Percentiles rank a stretch among this genome's conserved stretches.
These are phyloP conservation scores for Suillus bovinus DNA, from an alignment of 768 basidiomycete species.

Conservation along the genomic window DNA sequence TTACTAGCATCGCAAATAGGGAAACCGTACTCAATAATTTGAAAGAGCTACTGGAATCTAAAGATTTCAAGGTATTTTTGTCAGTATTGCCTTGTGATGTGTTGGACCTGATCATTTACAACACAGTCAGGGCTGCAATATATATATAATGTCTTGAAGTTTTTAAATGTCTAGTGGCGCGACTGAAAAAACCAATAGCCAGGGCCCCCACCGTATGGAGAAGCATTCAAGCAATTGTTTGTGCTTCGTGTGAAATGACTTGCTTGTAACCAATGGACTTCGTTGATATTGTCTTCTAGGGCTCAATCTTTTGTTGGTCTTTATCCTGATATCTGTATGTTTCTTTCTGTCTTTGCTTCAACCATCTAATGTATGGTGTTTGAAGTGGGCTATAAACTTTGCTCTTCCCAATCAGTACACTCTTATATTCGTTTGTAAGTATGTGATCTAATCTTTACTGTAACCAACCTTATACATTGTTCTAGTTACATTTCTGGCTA, in stretches of 20 bases:
- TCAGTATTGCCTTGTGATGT: neutral
- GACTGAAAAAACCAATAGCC: conserved; percentile 38
- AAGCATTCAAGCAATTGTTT: conserved; percentile 55
- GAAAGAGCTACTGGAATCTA: neutral
- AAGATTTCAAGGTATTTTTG: conserved; percentile 1
- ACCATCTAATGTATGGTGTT: conserved; percentile 1
- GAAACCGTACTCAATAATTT: neutral
- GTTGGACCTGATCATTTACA: neutral
- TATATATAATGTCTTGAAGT: too few relatives aligned
- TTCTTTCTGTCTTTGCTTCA: conserved; percentile 1
- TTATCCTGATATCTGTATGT: conserved; percentile 68
- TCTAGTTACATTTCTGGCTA: conserved; percentile 77
- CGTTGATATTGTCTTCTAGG: conserved; percentile 38
- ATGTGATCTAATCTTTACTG: neutral
- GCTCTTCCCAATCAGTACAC: conserved; percentile 52
- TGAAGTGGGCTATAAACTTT: conserved; percentile 75
- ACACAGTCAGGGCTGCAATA: neutral
- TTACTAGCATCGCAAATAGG: neutral
- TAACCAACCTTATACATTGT: neutral
- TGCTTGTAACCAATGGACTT: neutral
- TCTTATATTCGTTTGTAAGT: conserved; percentile 72
- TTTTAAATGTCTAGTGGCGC: conserved; percentile 25
- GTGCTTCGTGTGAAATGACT: conserved; percentile 52
- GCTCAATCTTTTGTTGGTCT: conserved; percentile 67
- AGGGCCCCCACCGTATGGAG: conserved; percentile 43